Conservation (phyloP, 2,329 filamentous ascomycete genomes). For the Nigrospora osmanthi region DNA sequence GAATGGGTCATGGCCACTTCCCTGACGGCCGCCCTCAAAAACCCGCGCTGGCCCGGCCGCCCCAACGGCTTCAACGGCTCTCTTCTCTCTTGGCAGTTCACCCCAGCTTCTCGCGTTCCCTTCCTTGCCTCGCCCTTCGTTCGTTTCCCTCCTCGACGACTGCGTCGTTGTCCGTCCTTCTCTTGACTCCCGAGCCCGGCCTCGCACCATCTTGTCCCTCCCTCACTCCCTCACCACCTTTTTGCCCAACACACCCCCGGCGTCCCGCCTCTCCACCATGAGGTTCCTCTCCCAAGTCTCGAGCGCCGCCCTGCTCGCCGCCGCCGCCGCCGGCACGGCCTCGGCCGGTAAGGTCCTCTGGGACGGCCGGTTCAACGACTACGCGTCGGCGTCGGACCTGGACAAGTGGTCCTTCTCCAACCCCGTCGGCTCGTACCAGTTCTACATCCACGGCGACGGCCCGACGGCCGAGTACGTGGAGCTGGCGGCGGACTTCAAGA, state of each 20-base stretch:
- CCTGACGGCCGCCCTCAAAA: too few relatives aligned
- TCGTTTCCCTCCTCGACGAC: neutral
- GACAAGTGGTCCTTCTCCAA: slow-evolving; percentile 53
- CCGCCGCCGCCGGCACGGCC: neutral
- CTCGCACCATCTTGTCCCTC: neutral
- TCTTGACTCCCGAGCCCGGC: neutral
- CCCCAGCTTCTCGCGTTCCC: neutral
- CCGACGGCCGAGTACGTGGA: slow-evolving; percentile 50
- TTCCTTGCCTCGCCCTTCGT: neutral
- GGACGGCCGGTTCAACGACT: slow-evolving; percentile 52
- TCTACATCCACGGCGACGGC: slow-evolving; percentile 62
- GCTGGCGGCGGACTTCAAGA: slow-evolving; percentile 51
- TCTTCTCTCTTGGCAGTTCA: neutral
- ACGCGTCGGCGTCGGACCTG: slow-evolving; percentile 39
- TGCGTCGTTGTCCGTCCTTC: neutral
- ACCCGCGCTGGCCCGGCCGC: too few relatives aligned
- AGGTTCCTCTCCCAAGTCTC: neutral
- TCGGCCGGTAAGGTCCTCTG: slow-evolving; percentile 40
- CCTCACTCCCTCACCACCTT: neutral
- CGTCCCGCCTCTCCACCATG: too few relatives aligned
- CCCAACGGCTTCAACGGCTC: too few relatives aligned
- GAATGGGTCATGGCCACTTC: neutral
- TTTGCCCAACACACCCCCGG: too few relatives aligned
- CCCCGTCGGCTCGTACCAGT: slow-evolving; percentile 59
- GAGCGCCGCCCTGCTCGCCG: too few relatives aligned